Conservation (phyloP, 1,284 basidiomycete species). For the Ganoderma sp. region DNA sequence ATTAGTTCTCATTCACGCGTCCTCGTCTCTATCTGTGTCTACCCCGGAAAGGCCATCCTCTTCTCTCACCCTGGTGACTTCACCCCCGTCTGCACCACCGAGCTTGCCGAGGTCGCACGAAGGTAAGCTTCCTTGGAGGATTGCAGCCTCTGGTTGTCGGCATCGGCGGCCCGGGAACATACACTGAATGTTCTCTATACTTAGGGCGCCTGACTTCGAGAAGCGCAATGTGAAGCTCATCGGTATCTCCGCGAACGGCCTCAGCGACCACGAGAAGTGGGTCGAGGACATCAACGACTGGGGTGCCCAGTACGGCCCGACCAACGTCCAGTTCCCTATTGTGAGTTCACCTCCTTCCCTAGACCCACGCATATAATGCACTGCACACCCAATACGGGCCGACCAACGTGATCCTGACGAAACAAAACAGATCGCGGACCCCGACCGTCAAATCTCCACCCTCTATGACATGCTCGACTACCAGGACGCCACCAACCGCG, state of each 20-base stretch:
- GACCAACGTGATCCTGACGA: background rate
- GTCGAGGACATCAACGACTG: constrained; percentile 91
- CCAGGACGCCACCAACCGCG: constrained; percentile 94
- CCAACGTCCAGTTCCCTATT: constrained; percentile 90
- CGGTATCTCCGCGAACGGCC: constrained; percentile 92
- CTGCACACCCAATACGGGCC: background rate
- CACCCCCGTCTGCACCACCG: constrained; percentile 92
- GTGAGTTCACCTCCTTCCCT: constrained; percentile 48
- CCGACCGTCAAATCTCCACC: constrained; percentile 84
- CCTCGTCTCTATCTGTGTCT: background rate
- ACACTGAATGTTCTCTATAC: background rate
- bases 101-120: constrained; percentile 94
- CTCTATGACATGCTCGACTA: constrained; percentile 96
- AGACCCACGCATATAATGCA: background rate
- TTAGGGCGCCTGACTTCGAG: constrained; percentile 78
- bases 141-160: background rate
- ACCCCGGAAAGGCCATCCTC: constrained; percentile 65
- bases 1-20: background rate
- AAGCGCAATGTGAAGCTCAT: constrained; percentile 93
- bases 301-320: constrained; percentile 68
- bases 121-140: constrained; percentile 38
- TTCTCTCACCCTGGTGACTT: constrained; percentile 95
- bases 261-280: constrained; percentile 89
- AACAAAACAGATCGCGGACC: constrained; percentile 82
- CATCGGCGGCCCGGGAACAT: background rate